Evolutionary conservation across 1,284 basidiomycete genomes (phyloP), one percentile per base, ranked within the genome.

Genomic region (Porogramme epimiltina): DNA sequence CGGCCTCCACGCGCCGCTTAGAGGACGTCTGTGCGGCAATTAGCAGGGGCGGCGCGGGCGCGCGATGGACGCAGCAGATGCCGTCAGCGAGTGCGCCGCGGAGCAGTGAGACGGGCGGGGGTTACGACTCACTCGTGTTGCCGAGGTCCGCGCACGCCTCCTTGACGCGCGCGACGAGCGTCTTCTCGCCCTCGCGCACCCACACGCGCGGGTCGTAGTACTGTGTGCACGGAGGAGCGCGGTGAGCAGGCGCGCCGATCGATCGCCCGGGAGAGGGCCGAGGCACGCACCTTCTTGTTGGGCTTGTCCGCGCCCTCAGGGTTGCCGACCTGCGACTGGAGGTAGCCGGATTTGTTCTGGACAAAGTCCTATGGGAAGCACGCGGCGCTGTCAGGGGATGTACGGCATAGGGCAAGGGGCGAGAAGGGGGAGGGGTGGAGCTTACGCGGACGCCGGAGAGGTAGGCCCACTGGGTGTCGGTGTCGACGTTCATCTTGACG

Each of bases 121-220:
- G n/a, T n/a, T n/a, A n/a, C n/a, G 28, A 72, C 73, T 56, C 55
- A 74, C 73, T 61, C 58, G 85, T 79, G 77, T 95, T 93, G 62
- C 91, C 91, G 59, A 99, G 82, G 74, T 99, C 95, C 41, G 74
- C 63, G 75, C 93, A 95, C 33, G 97, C 95, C 73, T 92, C 89
- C 76, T 93, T 91, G 75, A 96, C 93, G 68, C 97, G 93, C 59
- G 73, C 82, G 46, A 73, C 52, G 66, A 99, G 85, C 22, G 95
- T 98, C 86, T 97, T 95, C 79, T 99, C 97, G 61, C 95, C 95
- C 78, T 98, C 95, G 66, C 96, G 91, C 42, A 98, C 91, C 95
- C 95, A 98, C 58, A 96, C 90, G 80, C 95, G 92, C 52, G 93
- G 93, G 73, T 95, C 93, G 75, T 95, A 95, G 78, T 73, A 89